Evolutionary conservation across 805 yeast genomes (phyloP).

Genomic region (Candida ficus): DNA sequence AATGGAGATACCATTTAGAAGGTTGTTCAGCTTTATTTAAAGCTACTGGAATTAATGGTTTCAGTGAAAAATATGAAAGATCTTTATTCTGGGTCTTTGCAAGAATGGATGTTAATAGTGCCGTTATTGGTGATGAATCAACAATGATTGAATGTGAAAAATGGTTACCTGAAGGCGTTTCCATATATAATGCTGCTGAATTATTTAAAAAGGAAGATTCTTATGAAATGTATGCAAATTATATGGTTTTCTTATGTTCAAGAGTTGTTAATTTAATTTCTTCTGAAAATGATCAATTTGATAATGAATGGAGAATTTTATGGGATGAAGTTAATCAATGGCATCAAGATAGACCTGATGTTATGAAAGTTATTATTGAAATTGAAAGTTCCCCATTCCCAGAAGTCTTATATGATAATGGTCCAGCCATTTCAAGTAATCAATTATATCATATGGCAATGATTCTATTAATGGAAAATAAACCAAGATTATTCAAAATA

Average conservation of each 20-base stretch:
- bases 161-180: slow-evolving; percentile 30
- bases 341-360: slow-evolving; percentile 32
- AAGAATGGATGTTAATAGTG: slow-evolving; percentile 36
- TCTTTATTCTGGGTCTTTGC: slow-evolving; percentile 42
- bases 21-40: slow-evolving; percentile 35
- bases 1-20: slow-evolving; percentile 36
- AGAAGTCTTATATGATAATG: slow-evolving; percentile 30
- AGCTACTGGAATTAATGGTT: slow-evolving; percentile 34
- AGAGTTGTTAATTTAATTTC: slow-evolving; percentile 33
- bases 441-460: slow-evolving; percentile 36
- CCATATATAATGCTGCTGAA: slow-evolving; percentile 22
- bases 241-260: slow-evolving; percentile 33
- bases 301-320: slow-evolving; percentile 32
- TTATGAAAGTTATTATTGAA: slow-evolving; percentile 30
- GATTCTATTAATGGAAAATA: slow-evolving; percentile 34
- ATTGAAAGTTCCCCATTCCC: slow-evolving; percentile 33
- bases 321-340: slow-evolving; percentile 38
- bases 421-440: slow-evolving; percentile 33
- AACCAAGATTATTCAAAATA: slow-evolving; percentile 32
- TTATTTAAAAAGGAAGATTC: slow-evolving; percentile 22
- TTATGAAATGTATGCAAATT: slow-evolving; percentile 35
- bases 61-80: slow-evolving; percentile 30
- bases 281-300: slow-evolving; percentile 26
- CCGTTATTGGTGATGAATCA: slow-evolving; percentile 31
- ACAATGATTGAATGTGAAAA: slow-evolving; percentile 31